These are phyloP conservation scores for Diaporthe sp. DNA, from an alignment of 2,329 filamentous ascomycete species.

Conservation along the genomic window DNA sequence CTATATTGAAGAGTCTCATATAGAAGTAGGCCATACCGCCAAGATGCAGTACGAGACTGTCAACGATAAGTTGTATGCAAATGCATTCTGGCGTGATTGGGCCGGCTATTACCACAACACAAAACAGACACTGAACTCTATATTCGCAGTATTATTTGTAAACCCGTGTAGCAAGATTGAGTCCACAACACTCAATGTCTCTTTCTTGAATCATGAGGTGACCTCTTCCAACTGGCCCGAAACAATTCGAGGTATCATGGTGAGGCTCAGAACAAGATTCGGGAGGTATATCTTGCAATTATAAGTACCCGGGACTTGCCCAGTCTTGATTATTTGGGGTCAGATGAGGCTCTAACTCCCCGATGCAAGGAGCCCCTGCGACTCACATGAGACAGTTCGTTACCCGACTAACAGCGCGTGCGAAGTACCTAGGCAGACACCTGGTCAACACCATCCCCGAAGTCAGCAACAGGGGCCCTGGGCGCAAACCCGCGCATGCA, in stretches of 20 bases:
- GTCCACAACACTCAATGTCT: no score
- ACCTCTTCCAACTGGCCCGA: not conserved
- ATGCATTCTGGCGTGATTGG: not conserved
- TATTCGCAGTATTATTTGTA: not conserved
- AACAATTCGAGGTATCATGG: not conserved
- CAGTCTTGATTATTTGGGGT: no score
- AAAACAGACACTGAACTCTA: no score
- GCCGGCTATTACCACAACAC: no score
- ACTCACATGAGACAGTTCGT: slow-evolving; percentile 1
- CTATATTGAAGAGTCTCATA: not conserved
- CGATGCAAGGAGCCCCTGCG: not conserved
- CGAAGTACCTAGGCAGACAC: not conserved
- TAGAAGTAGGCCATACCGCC: not conserved
- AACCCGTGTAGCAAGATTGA: no score
- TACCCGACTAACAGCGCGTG: not conserved
- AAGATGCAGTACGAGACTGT: not conserved
- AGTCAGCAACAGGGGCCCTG: not conserved
- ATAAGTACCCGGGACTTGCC: not conserved
- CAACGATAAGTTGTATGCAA: not conserved
- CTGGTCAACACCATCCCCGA: not conserved
- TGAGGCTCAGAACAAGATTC: not conserved
- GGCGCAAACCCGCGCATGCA: not conserved
- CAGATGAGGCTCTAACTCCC: not conserved
- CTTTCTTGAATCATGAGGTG: not conserved
- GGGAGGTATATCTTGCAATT: not conserved